Conservation (phyloP, 129 eudicot species). For the Glebionis coronaria region DNA sequence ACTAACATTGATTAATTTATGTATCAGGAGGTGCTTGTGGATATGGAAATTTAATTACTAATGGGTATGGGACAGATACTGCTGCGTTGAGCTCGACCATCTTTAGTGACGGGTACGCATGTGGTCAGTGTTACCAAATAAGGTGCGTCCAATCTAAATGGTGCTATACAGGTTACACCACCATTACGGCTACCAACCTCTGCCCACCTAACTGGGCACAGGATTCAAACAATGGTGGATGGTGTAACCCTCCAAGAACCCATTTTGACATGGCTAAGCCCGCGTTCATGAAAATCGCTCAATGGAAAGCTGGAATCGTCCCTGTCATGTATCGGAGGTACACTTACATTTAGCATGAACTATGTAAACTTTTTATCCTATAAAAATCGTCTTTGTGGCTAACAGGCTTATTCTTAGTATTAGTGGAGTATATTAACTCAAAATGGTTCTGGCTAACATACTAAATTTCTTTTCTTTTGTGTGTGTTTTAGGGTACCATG, state of each 20-base stretch:
- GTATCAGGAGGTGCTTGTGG: conserved; percentile 93
- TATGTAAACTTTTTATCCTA: no score
- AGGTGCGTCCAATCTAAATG: conserved; percentile 57
- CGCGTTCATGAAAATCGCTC: conserved; percentile 84
- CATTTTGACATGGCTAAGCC: conserved; percentile 92
- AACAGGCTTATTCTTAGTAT: no score
- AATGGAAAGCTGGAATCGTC: conserved; percentile 78
- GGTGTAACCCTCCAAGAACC: conserved; percentile 94
- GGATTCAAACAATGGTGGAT: conserved; percentile 76
- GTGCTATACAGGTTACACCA: conserved; percentile 45
- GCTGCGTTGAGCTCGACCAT: conserved; percentile 79
- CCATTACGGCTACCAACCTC: conserved; percentile 77
- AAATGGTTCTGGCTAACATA: conserved; percentile 4
- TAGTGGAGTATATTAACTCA: not conserved
- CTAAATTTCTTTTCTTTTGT: not conserved
- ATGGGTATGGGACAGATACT: conserved; percentile 75
- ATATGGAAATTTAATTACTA: conserved; percentile 62
- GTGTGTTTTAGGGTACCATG: conserved; percentile 61
- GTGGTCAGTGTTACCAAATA: conserved; percentile 76
- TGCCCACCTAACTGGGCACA: conserved; percentile 89
- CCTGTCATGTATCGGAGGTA: conserved; percentile 84
- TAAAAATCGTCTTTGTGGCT: no score
- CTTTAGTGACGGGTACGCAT: conserved; percentile 75
- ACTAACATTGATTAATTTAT: no score
- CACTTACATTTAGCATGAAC: not conserved